These are phyloP conservation scores for Casaregolazyma lundiana DNA, from an alignment of 1,139 yeast species.

Conservation along the genomic window DNA sequence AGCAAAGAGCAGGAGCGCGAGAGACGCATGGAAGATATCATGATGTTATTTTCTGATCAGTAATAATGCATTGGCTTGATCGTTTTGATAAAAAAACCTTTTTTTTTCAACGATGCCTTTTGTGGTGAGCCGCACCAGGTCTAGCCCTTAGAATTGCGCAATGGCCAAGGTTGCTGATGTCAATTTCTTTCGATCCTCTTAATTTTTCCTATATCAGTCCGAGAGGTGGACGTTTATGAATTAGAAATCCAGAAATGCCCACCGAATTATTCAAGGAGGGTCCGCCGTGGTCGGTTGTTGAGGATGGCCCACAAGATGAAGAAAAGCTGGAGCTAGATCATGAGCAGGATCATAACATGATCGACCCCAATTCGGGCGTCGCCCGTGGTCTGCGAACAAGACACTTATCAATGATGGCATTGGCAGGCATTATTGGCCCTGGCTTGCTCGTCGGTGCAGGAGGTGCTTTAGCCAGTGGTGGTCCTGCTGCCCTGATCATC, in stretches of 20 bases:
- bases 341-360: slow-evolving; percentile 5
- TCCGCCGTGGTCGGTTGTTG: not conserved
- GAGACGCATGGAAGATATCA: slow-evolving; percentile 76
- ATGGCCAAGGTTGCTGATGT: no score
- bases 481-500: slow-evolving; percentile 58
- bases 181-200: not conserved
- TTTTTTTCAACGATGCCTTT: not conserved
- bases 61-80: no score
- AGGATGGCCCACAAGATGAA: not conserved
- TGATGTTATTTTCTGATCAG: slow-evolving; percentile 56
- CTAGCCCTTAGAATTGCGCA: not conserved
- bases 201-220: not conserved
- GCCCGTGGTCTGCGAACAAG: slow-evolving; percentile 48
- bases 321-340: not conserved
- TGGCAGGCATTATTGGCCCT: slow-evolving; percentile 66
- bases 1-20: slow-evolving; percentile 71
- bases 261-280: not conserved
- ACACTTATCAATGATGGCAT: slow-evolving; percentile 55
- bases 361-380: slow-evolving; percentile 38
- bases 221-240: not conserved
- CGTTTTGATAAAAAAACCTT: no score
- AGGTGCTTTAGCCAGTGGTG: slow-evolving; percentile 53
- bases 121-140: no score
- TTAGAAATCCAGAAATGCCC: not conserved
- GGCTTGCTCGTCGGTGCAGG: slow-evolving; percentile 67